phyloP scores from a whole-genome alignment of 805 yeast species.

The Candida orba region DNA sequence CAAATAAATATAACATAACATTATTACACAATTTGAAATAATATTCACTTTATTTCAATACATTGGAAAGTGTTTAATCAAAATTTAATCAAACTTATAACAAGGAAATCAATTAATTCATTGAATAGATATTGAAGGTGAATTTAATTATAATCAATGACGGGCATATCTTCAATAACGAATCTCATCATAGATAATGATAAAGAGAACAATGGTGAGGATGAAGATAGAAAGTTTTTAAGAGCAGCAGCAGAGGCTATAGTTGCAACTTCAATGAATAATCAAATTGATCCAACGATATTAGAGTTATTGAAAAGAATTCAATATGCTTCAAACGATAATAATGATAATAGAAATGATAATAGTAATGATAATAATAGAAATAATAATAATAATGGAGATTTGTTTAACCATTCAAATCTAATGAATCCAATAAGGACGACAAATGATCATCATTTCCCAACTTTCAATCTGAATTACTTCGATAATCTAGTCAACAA shows the following conservation, averaged over 20 bases:
- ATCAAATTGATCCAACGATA: constrained; percentile 55
- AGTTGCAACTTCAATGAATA: constrained; percentile 41
- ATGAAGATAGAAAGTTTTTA: constrained; percentile 49
- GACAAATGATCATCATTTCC: constrained; percentile 14
- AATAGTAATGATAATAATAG: constrained; percentile 1
- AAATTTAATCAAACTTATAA: neutral
- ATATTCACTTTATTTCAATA: neutral
- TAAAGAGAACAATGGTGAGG: constrained; percentile 6
- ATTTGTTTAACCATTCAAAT: constrained; percentile 1
- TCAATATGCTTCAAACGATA: constrained; percentile 37
- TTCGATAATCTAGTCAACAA: constrained; percentile 20
- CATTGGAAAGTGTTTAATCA: neutral
- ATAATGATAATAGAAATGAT: neutral
- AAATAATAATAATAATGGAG: constrained; percentile 7
- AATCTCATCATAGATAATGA: neutral
- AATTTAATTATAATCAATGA: no score
- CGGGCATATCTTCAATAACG: no score
- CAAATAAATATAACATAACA: no score
- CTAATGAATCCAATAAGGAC: constrained; percentile 4
- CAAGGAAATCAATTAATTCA: no score
- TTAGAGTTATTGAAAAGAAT: constrained; percentile 49
- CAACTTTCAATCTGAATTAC: constrained; percentile 23
- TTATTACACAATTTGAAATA: neutral
- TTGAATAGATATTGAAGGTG: no score
- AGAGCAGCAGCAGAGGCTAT: constrained; percentile 56